A percentile compares a stretch with the other conserved stretches of the same genome.
Evolutionary conservation across 2,329 filamentous ascomycete species (phyloP).

Genomic region (Epichloe aotearoae): DNA sequence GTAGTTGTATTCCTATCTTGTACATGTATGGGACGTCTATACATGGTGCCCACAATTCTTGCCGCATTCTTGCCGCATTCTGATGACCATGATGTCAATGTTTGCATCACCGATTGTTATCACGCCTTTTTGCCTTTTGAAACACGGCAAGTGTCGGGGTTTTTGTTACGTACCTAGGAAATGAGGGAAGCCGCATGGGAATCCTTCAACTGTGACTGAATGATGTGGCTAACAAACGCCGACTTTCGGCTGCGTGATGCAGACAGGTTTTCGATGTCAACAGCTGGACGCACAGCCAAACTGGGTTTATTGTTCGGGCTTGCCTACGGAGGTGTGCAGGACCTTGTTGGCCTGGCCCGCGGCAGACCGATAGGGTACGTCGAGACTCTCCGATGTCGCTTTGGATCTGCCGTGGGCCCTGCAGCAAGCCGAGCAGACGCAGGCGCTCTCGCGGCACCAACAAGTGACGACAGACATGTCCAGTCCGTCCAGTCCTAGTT

Average conservation of each 20-base stretch:
- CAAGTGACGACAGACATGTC: background rate
- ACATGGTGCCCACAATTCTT: background rate
- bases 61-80: background rate
- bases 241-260: conserved; percentile 16
- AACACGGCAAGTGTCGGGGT: conserved; percentile 5
- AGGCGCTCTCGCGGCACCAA: conserved; percentile 3
- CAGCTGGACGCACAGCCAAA: conserved; percentile 64
- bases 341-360: conserved; percentile 53
- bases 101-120: background rate
- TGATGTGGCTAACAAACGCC: conserved; percentile 14
- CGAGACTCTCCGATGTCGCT: conserved; percentile 44
- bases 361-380: conserved; percentile 66
- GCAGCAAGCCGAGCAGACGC: conserved; percentile 8
- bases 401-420: conserved; percentile 11
- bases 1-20: background rate
- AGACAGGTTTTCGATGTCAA: conserved; percentile 71
- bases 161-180: conserved; percentile 10
- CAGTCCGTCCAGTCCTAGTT: background rate
- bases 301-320: conserved; percentile 69
- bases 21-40: too few relatives aligned
- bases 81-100: background rate
- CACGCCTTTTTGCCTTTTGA: background rate
- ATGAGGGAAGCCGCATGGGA: conserved; percentile 6
- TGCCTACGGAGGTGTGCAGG: conserved; percentile 69
- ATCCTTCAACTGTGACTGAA: background rate